Evolutionary conservation across 1,284 basidiomycete genomes (phyloP).

Genomic region (Trichosporon faecale): DNA sequence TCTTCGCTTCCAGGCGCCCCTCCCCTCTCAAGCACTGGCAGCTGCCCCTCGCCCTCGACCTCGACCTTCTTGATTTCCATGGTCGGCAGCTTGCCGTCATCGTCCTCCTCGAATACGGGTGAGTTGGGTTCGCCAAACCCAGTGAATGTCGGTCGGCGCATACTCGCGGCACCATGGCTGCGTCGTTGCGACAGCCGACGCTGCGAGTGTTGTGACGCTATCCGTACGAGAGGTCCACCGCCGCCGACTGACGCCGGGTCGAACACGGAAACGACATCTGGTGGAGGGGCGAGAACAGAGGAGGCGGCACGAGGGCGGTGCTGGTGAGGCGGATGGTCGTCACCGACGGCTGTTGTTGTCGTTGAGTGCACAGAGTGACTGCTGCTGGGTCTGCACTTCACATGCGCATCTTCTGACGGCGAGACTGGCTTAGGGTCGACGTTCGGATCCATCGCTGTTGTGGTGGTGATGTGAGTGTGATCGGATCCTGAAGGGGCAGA

Average conservation of each 20-base stretch:
- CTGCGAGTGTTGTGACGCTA: slow-evolving; percentile 32
- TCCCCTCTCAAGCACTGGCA: not conserved
- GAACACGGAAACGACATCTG: slow-evolving; percentile 36
- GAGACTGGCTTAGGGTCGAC: not conserved
- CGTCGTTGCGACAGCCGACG: not conserved
- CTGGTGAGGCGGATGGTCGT: not conserved
- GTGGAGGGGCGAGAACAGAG: slow-evolving; percentile 9
- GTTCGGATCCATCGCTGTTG: not conserved
- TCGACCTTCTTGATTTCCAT: not conserved
- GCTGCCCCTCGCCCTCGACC: not conserved
- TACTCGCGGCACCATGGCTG: not conserved
- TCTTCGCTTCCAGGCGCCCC: not conserved
- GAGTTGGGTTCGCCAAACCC: not conserved
- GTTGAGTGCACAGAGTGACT: not conserved
- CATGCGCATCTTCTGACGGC: not conserved
- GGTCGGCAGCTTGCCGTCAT: not conserved
- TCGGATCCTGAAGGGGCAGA: not conserved
- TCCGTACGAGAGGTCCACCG: slow-evolving; percentile 38
- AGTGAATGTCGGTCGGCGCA: not conserved
- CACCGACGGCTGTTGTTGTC: not conserved
- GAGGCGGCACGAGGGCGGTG: not conserved
- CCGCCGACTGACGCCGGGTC: slow-evolving; percentile 42
- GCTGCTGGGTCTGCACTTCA: not conserved
- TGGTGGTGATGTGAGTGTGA: not conserved
- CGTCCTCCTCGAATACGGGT: slow-evolving; percentile 10